Conservation (phyloP, 78 protist genomes). For the Corallochytrium limacisporum region DNA sequence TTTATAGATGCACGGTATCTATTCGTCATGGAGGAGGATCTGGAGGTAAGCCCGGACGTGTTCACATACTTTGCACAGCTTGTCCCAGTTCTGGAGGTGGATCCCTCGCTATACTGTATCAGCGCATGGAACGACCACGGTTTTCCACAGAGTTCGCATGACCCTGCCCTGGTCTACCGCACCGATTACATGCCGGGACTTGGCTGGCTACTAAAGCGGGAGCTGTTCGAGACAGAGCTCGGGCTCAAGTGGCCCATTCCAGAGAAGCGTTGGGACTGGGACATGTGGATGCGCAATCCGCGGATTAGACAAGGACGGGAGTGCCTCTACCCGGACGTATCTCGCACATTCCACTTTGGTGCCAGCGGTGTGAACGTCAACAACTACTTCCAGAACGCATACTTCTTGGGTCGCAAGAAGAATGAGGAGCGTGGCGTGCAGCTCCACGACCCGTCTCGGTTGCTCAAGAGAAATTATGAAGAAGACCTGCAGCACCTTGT, state of each 20-base stretch:
- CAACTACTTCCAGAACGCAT: constrained; percentile 22
- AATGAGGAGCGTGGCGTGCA: neutral
- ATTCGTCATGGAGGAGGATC: constrained; percentile 50
- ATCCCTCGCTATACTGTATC: constrained; percentile 42
- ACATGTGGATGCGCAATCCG: constrained; percentile 72
- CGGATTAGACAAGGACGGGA: constrained; percentile 17
- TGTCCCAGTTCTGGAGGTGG: constrained; percentile 33
- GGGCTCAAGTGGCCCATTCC: constrained; percentile 49
- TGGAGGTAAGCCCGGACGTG: constrained; percentile 63
- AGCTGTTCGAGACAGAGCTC: constrained; percentile 54
- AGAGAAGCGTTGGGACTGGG: constrained; percentile 68
- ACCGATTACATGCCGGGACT: constrained; percentile 83
- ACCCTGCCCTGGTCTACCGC: constrained; percentile 37
- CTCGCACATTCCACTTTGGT: constrained; percentile 60
- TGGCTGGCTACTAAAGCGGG: constrained; percentile 62
- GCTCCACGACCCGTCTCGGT: neutral
- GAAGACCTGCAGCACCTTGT: neutral
- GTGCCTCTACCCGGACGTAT: constrained; percentile 67
- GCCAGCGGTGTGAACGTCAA: constrained; percentile 41
- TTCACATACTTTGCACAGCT: constrained; percentile 45
- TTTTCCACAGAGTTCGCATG: neutral
- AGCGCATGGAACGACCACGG: constrained; percentile 82
- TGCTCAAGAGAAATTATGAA: neutral
- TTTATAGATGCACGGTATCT: neutral
- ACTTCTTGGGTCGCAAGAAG: constrained; percentile 28